Evolutionary conservation across 257 asterid species (phyloP).

Genomic region (Nicotiana paniculata): DNA sequence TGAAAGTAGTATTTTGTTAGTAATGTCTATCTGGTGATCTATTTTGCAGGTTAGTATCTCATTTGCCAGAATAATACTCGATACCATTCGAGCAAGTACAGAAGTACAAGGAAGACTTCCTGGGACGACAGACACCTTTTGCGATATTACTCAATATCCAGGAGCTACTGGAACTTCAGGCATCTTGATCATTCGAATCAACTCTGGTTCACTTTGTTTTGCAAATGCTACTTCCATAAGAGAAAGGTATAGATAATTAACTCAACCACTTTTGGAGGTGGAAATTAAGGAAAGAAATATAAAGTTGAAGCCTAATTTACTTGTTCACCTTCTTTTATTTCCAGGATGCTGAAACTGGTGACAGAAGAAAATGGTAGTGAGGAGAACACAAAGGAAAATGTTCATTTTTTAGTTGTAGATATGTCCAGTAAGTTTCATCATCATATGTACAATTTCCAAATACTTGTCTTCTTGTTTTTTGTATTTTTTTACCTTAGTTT

Average conservation of each 20-base stretch:
- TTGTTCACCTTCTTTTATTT: not conserved
- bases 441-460: not conserved
- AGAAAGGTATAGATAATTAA: slow-evolving; percentile 39
- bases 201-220: slow-evolving; percentile 59
- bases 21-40: not conserved
- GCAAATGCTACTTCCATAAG: slow-evolving; percentile 67
- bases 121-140: slow-evolving; percentile 45
- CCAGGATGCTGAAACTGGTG: slow-evolving; percentile 47
- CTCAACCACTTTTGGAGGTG: not conserved
- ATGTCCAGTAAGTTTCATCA: slow-evolving; percentile 48
- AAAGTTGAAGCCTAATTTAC: not conserved
- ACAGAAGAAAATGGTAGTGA: slow-evolving; percentile 25
- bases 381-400: slow-evolving; percentile 27
- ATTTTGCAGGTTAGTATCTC: slow-evolving; percentile 56
- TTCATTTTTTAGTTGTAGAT: slow-evolving; percentile 54
- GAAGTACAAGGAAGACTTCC: slow-evolving; percentile 65
- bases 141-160: slow-evolving; percentile 49
- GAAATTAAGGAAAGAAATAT: not conserved
- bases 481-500: not conserved
- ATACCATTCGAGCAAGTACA: slow-evolving; percentile 56
- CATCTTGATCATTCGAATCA: slow-evolving; percentile 40
- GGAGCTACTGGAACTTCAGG: slow-evolving; percentile 40
- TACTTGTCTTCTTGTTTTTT: not conserved
- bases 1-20: not conserved
- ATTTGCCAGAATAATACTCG: slow-evolving; percentile 38